These are phyloP conservation scores for Echium plantagineum DNA, from an alignment of 257 asterid species.

Conservation along the genomic window DNA sequence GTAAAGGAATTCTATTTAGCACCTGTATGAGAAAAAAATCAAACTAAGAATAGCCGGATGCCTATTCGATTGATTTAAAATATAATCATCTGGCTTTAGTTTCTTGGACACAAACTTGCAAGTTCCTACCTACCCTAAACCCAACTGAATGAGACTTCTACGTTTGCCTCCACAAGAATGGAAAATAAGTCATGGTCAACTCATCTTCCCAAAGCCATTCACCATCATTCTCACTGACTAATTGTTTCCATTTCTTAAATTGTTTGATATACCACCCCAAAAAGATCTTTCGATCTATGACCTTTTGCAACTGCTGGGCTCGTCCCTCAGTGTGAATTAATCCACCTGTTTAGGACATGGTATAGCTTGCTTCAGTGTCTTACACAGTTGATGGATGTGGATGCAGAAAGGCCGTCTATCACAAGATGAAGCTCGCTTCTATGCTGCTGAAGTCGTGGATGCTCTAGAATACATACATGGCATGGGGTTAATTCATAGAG, in stretches of 20 bases:
- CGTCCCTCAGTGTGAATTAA: not conserved
- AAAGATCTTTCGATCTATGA: too few relatives aligned
- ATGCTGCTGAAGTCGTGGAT: constrained; percentile 96
- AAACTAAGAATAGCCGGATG: not conserved
- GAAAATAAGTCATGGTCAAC: too few relatives aligned
- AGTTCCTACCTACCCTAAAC: not conserved
- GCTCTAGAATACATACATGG: constrained; percentile 95
- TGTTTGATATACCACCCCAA: too few relatives aligned
- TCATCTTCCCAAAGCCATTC: too few relatives aligned
- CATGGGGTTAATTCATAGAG: constrained; percentile 96
- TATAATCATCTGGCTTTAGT: not conserved
- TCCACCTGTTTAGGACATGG: not conserved
- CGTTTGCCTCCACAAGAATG: not conserved
- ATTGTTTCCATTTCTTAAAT: too few relatives aligned
- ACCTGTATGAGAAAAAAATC: not conserved
- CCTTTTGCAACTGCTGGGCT: not conserved
- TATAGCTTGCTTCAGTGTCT: constrained; percentile 5
- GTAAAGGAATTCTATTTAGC: constrained; percentile 1
- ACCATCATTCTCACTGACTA: too few relatives aligned
- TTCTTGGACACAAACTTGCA: not conserved
- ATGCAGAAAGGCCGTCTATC: constrained; percentile 88
- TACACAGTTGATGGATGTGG: constrained; percentile 11
- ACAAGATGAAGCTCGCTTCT: constrained; percentile 86
- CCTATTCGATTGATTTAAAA: too few relatives aligned
- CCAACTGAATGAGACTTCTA: not conserved